Evolutionary conservation across 1,284 basidiomycete genomes (phyloP).

Genomic region (Neonothopanus nambi): DNA sequence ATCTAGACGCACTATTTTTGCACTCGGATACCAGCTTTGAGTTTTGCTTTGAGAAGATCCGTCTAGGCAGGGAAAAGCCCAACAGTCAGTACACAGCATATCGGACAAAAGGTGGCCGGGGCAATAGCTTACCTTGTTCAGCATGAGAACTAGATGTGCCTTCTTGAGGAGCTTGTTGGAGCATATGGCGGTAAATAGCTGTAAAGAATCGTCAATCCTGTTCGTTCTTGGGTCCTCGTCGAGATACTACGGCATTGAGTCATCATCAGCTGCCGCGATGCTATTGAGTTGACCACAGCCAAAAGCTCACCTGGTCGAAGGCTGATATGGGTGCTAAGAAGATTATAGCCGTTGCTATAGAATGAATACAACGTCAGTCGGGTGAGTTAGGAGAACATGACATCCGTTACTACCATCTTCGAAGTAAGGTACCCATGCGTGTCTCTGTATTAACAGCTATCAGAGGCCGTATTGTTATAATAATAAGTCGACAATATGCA

Average conservation of each 20-base stretch:
- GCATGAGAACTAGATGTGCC: constrained; percentile 69
- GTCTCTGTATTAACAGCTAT: constrained; percentile 46
- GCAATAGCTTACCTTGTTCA: constrained; percentile 61
- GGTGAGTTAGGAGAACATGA: constrained; percentile 22
- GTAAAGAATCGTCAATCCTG: constrained; percentile 76
- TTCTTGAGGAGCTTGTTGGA: constrained; percentile 71
- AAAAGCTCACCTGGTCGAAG: constrained; percentile 66
- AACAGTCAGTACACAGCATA: neutral
- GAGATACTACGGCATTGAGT: constrained; percentile 57
- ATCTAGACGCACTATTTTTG: constrained; percentile 62
- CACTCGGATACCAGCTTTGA: constrained; percentile 62
- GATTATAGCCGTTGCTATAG: constrained; percentile 67
- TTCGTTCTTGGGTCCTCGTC: constrained; percentile 79
- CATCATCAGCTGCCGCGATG: constrained; percentile 1
- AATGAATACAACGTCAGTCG: constrained; percentile 5
- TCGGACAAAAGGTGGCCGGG: neutral
- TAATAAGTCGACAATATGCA: constrained; percentile 15
- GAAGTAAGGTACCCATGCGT: constrained; percentile 80
- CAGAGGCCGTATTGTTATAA: constrained; percentile 2
- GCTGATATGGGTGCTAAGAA: constrained; percentile 80
- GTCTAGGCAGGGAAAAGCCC: constrained; percentile 38
- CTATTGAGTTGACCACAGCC: constrained; percentile 13
- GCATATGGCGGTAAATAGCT: constrained; percentile 73
- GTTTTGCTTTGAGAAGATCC: constrained; percentile 67
- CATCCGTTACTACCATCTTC: constrained; percentile 62